Base-by-base conservation (phyloP, 2,329 filamentous ascomycete species). In the Pyrenochaeta sp. region DNA sequence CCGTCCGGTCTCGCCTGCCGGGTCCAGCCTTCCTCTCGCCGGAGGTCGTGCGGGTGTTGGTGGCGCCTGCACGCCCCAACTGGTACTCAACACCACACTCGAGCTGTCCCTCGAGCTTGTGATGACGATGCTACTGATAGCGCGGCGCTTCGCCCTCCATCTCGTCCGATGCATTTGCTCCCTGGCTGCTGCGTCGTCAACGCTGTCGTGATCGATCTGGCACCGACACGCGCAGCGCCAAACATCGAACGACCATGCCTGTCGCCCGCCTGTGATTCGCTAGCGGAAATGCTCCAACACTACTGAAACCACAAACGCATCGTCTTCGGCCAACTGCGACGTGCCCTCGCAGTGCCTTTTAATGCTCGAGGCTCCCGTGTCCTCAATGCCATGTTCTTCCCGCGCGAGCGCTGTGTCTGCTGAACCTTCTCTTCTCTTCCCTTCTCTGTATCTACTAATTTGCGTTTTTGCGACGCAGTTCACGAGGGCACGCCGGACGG, bases 401-500 rank as follows among this genome's bases (percentile, higher is more conserved):
- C 37, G 46, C 45, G 55, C 52, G 54, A 53, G 46, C 55, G 52
- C 58, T 37, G 53, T 46, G 48, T 39, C 52, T 58, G 53, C 53
- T 41, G n/a, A n/a, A 46, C 58, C 43, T 52, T 55, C 53, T 60
- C 57, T 59, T 53, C 48, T 39, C 51, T 61, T 64, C 58, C 41
- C 53, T 66, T 64, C 58, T 56, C 45, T 62, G 46, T 60, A 61
- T 46, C 60, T 64, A 61, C 58, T 67, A 44, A 52, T 61, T 55
- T 42, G 29, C 52, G 10, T 51, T 52, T 36, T 42, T 42, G 39
- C 53, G 60, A 63, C 55, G 61, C 50, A 59, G 43, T 61, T 51
- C 44, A 59, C 54, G 51, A 62, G 67, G 69, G 67, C 61, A 61
- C 66, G 67, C 67, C 59, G 67, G 68, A 63, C 67, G 67, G 63